Percentiles rank a stretch among this genome's conserved stretches.
phyloP scores from a whole-genome alignment of 2,329 filamentous ascomycete species.

The Xylaria multiplex region DNA sequence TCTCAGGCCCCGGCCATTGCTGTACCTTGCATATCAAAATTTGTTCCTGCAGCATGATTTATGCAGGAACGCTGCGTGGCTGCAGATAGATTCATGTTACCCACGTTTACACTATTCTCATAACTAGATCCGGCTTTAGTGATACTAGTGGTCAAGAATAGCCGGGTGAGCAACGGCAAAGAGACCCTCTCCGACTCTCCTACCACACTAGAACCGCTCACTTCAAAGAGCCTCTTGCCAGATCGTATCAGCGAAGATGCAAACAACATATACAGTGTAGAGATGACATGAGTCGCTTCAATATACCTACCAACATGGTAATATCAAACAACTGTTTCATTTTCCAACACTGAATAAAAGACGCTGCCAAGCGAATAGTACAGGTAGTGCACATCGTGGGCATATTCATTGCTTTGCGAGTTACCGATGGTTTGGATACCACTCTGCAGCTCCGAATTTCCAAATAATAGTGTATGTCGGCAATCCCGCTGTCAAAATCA shows the following conservation, averaged over 20 bases:
- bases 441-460: conserved; percentile 16
- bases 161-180: conserved; percentile 8
- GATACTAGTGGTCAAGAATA: conserved; percentile 13
- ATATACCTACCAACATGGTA: neutral
- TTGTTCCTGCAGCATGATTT: conserved; percentile 46
- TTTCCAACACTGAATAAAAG: conserved; percentile 14
- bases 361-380: conserved; percentile 6
- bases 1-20: conserved; percentile 23
- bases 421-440: conserved; percentile 34
- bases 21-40: conserved; percentile 48
- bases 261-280: neutral
- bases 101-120: conserved; percentile 29
- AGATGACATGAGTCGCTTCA: neutral
- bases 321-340: neutral
- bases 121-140: conserved; percentile 5
- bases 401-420: neutral
- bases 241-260: neutral
- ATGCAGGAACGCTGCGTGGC: conserved; percentile 48
- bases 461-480: conserved; percentile 27
- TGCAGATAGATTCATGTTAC: conserved; percentile 35
- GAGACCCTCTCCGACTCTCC: neutral
- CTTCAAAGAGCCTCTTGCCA: neutral
- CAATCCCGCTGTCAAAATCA: conserved; percentile 31
- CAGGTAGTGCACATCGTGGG: neutral
- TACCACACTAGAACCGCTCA: neutral